These are phyloP conservation scores for Cladorrhinum sp. DNA, from an alignment of 2,329 filamentous ascomycete genomes.

Conservation along the genomic window DNA sequence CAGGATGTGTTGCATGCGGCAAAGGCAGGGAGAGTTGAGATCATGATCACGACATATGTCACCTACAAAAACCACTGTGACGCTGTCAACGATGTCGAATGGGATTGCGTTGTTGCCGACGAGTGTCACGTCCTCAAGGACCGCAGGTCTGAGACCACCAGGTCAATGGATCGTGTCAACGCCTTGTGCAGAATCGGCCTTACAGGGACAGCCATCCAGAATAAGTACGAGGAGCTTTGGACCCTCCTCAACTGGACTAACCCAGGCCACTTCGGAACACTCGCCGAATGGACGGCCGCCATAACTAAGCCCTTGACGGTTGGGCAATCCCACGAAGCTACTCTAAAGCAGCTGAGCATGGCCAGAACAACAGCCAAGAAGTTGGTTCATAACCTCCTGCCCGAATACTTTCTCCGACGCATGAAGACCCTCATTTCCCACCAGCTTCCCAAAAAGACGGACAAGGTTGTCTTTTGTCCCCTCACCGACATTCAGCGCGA, in stretches of 20 bases:
- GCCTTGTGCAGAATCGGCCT: slow-evolving; percentile 88
- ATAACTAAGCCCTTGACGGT: slow-evolving; percentile 78
- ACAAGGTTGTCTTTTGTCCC: slow-evolving; percentile 92
- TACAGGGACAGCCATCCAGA: slow-evolving; percentile 95
- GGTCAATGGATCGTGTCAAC: slow-evolving; percentile 87
- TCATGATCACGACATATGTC: slow-evolving; percentile 91
- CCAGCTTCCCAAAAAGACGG: slow-evolving; percentile 91
- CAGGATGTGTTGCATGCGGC: slow-evolving; percentile 71
- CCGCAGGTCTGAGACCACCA: slow-evolving; percentile 69
- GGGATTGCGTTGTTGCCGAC: slow-evolving; percentile 93
- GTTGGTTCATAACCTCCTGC: slow-evolving; percentile 81
- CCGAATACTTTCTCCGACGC: slow-evolving; percentile 83
- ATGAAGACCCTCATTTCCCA: slow-evolving; percentile 92
- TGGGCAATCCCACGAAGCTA: slow-evolving; percentile 92
- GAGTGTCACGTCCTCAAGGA: slow-evolving; percentile 93
- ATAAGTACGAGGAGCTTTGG: slow-evolving; percentile 97
- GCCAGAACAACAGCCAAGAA: slow-evolving; percentile 80
- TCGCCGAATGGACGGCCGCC: slow-evolving; percentile 72
- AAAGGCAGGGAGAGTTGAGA: slow-evolving; percentile 72
- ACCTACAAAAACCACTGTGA: slow-evolving; percentile 79
- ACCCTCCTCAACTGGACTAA: slow-evolving; percentile 95
- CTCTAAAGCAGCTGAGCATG: slow-evolving; percentile 72
- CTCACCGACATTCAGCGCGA: slow-evolving; percentile 76
- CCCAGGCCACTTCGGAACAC: slow-evolving; percentile 64
- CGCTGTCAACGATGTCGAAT: slow-evolving; percentile 76